Evolutionary conservation across 192 early-diverging fungal genomes (phyloP), one percentile per base, ranked within the genome.

Genomic region (Chytriomyces confervae): DNA sequence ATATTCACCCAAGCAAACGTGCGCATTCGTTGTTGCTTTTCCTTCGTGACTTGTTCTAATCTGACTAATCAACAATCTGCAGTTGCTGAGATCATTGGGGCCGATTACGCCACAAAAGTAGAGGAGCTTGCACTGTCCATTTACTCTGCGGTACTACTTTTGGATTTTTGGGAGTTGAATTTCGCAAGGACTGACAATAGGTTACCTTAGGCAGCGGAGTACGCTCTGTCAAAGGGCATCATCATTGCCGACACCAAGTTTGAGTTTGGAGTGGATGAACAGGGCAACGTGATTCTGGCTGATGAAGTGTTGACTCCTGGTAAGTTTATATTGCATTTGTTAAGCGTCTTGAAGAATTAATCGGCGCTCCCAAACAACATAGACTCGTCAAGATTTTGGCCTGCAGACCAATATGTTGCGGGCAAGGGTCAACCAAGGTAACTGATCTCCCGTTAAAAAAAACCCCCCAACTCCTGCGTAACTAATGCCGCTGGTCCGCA

Each of bases 221-320:
- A 95, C 72, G 97, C 97, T 4, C 64, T 82, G 5, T 80, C 82
- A 44, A 90, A 89, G 82, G 96, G 96, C 46, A 97, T 99, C 70
- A 95, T 99, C 66, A 99, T 99, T 85, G 98, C 98, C 10, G 98
- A 99, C 72, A 99, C 98, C 48, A 99, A 99, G 83, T 98, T 99
- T 82, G 98, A 99, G 85, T 99, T 99, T 90, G 98, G 98, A 69
- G 90, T 95, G 8, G 95, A 98, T 84, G 84, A 87, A 47, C 69
- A 93, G 16, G 94, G 94, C 72, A 86, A 83, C 27, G 80, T 98
- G 27, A 90, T 95, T 77, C 85, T 99, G 67, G 92, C 95, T 16
- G 98, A 99, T 80, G 98, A 99, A 83, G 97, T 95, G 44, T 88
- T 99, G 77, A 99, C 98, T 0, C 97, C 97, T 27, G 93, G 91